phyloP scores from a whole-genome alignment of 352 stramenopile genomes.

The Peronosclerospora sorghi region DNA sequence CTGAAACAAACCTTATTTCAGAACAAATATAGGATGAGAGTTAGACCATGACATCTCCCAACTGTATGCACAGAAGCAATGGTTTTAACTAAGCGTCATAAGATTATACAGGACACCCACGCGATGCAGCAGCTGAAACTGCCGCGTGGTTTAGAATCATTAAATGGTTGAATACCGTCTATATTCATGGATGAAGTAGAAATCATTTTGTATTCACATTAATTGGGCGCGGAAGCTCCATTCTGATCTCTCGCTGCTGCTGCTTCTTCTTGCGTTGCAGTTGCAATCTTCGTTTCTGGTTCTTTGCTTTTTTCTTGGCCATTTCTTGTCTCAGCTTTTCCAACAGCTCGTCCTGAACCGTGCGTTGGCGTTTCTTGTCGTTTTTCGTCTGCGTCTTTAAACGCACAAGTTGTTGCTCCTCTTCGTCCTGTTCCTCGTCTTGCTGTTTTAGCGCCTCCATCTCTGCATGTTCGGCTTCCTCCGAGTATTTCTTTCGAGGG shows the following conservation, averaged over 20 bases:
- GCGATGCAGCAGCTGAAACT: no score
- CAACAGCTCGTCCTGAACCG: constrained; percentile 54
- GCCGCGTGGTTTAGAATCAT: no score
- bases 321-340: constrained; percentile 56
- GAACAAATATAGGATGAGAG: no score
- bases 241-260: constrained; percentile 13
- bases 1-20: no score
- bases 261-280: constrained; percentile 68
- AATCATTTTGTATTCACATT: not conserved
- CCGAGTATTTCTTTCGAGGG: constrained; percentile 17
- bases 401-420: constrained; percentile 50
- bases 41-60: no score
- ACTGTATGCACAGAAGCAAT: no score
- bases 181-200: not conserved
- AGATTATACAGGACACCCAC: no score
- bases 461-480: constrained; percentile 25
- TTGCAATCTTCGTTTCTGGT: constrained; percentile 64
- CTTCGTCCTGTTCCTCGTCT: constrained; percentile 33
- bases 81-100: no score
- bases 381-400: constrained; percentile 22
- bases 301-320: constrained; percentile 57
- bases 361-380: constrained; percentile 55
- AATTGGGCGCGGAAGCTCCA: not conserved
- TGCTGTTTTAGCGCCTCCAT: constrained; percentile 19
- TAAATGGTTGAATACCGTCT: no score